Conservation (phyloP, 352 stramenopile species). For the Globisporangium paddicum region DNA sequence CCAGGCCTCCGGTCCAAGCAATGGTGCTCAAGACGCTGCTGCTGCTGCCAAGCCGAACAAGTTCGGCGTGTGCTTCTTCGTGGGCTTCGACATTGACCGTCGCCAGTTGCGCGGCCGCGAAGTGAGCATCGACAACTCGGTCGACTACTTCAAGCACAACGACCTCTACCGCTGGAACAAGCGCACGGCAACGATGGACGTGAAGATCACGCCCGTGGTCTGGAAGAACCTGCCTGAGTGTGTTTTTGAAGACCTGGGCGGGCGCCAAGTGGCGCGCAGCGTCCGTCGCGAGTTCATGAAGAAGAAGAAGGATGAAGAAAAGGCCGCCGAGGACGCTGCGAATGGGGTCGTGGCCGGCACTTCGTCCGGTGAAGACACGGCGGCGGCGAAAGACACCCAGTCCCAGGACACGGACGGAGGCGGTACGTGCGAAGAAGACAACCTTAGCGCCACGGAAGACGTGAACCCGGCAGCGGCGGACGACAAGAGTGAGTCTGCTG, state of each 20-base stretch:
- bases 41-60: conserved; percentile 31
- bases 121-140: conserved; percentile 81
- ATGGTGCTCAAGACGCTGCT: conserved; percentile 16
- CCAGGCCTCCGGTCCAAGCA: conserved; percentile 8
- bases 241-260: conserved; percentile 87
- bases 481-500: not conserved
- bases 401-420: conserved; percentile 62
- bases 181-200: conserved; percentile 79
- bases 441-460: conserved; percentile 41
- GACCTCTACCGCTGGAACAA: conserved; percentile 89
- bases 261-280: conserved; percentile 45
- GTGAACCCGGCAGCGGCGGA: conserved; percentile 16
- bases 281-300: conserved; percentile 73
- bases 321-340: conserved; percentile 40
- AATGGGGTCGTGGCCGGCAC: conserved; percentile 21
- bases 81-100: conserved; percentile 83
- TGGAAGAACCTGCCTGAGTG: conserved; percentile 84
- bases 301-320: conserved; percentile 86
- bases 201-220: conserved; percentile 76
- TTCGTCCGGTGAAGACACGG: conserved; percentile 39
- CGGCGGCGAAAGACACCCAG: conserved; percentile 32
- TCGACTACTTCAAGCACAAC: conserved; percentile 89
- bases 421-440: conserved; percentile 33
- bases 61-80: conserved; percentile 80
- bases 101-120: conserved; percentile 70